Evolutionary conservation across 192 early-diverging fungal species (phyloP).

Genomic region (Mortierella alpina): DNA sequence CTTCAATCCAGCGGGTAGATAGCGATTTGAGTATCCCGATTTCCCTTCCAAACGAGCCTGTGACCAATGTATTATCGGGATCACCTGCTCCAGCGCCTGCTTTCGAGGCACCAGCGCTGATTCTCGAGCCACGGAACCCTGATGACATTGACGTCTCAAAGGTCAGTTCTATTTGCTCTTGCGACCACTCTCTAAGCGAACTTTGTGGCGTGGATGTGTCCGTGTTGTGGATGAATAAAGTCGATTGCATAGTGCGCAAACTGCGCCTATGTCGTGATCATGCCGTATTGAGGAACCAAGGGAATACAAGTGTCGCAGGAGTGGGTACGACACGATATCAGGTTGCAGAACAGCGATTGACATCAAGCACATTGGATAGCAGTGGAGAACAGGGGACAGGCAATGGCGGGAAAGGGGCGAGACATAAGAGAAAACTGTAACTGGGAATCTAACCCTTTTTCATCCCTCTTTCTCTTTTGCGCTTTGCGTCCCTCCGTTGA

Average conservation of each 20-base stretch:
- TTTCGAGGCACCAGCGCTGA: constrained; percentile 11
- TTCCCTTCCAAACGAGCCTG: constrained; percentile 27
- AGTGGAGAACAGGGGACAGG: background rate
- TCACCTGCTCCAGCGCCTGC: constrained; percentile 40
- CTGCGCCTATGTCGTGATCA: constrained; percentile 17
- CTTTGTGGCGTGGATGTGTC: background rate
- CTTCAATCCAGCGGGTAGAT: constrained; percentile 44
- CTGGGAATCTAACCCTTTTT: constrained; percentile 16
- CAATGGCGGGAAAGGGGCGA: background rate
- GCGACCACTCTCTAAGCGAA: constrained; percentile 8
- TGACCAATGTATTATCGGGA: constrained; percentile 42
- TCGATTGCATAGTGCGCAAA: constrained; percentile 16
- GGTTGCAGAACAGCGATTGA: too few relatives aligned
- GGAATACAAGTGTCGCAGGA: too few relatives aligned
- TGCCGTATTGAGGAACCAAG: background rate
- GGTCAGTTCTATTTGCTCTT: constrained; percentile 41
- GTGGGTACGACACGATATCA: background rate
- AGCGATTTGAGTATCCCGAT: constrained; percentile 49
- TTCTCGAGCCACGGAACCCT: constrained; percentile 37
- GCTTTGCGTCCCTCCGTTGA: background rate
- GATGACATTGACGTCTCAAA: constrained; percentile 52
- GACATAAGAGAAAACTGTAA: constrained; percentile 1
- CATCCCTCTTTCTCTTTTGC: background rate
- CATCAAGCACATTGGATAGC: background rate
- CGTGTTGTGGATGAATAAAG: constrained; percentile 37